Evolutionary conservation across 1,284 basidiomycete genomes (phyloP).

Genomic region (Uromyces viciae-fabae): DNA sequence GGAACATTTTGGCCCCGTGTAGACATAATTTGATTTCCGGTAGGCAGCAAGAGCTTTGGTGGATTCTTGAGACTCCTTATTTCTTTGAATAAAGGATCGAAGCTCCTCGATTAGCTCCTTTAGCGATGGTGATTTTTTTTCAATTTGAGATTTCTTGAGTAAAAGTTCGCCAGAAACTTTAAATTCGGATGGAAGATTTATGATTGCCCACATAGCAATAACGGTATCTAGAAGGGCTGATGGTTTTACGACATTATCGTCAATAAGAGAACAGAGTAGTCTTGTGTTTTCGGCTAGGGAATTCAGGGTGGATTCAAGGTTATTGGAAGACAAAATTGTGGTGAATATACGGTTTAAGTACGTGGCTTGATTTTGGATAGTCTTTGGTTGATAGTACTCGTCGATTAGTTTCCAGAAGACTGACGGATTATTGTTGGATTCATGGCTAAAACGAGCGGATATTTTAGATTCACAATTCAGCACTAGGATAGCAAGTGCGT

Average conservation of each 20-base stretch:
- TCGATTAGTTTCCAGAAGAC: background rate
- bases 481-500: background rate
- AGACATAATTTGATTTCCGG: too few relatives aligned
- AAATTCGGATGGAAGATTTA: background rate
- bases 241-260: background rate
- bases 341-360: background rate
- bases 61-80: background rate
- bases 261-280: background rate
- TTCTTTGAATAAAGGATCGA: background rate
- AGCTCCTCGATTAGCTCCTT: background rate
- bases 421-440: background rate
- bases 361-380: constrained; percentile 5
- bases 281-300: background rate
- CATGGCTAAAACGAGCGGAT: background rate
- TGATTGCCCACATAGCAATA: background rate
- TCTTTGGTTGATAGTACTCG: background rate
- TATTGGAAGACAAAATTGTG: background rate
- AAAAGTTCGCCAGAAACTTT: background rate
- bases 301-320: background rate
- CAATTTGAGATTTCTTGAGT: background rate
- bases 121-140: background rate
- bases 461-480: background rate
- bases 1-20: too few relatives aligned
- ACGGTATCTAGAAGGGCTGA: background rate
- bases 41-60: too few relatives aligned